phyloP scores from a whole-genome alignment of 192 early-diverging fungal genomes.

The Backusella parvicylindrica region DNA sequence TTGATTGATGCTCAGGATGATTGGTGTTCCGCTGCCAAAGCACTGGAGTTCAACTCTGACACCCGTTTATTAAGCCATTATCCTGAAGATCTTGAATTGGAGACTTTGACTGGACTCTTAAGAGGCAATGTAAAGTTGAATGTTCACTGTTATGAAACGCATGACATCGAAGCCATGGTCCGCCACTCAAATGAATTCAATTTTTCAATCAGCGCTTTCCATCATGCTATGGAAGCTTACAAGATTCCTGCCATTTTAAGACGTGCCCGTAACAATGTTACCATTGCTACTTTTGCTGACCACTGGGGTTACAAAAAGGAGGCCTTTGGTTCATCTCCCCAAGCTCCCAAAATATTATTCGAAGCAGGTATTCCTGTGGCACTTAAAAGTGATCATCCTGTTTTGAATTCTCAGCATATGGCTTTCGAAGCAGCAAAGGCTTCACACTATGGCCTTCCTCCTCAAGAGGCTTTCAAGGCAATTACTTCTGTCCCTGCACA shows the following conservation, averaged over 20 bases:
- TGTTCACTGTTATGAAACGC: slow-evolving; percentile 67
- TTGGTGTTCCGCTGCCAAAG: slow-evolving; percentile 49
- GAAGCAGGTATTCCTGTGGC: slow-evolving; percentile 72
- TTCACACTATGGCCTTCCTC: slow-evolving; percentile 65
- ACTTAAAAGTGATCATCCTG: slow-evolving; percentile 78
- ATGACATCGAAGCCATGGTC: slow-evolving; percentile 73
- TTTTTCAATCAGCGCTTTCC: slow-evolving; percentile 70
- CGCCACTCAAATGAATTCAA: slow-evolving; percentile 69
- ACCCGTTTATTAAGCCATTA: slow-evolving; percentile 40
- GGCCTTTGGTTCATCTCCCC: slow-evolving; percentile 63
- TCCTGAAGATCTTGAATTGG: slow-evolving; percentile 58
- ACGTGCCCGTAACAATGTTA: slow-evolving; percentile 56
- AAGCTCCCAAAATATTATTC: slow-evolving; percentile 54
- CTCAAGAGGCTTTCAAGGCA: slow-evolving; percentile 52
- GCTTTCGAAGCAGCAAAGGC: slow-evolving; percentile 75
- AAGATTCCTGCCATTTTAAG: slow-evolving; percentile 60
- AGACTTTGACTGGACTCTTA: slow-evolving; percentile 62
- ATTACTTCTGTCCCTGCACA: slow-evolving; percentile 73
- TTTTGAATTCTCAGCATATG: slow-evolving; percentile 70
- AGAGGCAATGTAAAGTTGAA: slow-evolving; percentile 68
- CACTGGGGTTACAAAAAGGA: slow-evolving; percentile 73
- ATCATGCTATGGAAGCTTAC: slow-evolving; percentile 79
- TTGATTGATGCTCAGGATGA: slow-evolving; percentile 51
- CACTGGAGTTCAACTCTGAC: slow-evolving; percentile 5
- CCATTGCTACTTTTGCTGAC: slow-evolving; percentile 68